Conservation (phyloP, 371 early-diverging fungal genomes). For the Zychaea mexicana region DNA sequence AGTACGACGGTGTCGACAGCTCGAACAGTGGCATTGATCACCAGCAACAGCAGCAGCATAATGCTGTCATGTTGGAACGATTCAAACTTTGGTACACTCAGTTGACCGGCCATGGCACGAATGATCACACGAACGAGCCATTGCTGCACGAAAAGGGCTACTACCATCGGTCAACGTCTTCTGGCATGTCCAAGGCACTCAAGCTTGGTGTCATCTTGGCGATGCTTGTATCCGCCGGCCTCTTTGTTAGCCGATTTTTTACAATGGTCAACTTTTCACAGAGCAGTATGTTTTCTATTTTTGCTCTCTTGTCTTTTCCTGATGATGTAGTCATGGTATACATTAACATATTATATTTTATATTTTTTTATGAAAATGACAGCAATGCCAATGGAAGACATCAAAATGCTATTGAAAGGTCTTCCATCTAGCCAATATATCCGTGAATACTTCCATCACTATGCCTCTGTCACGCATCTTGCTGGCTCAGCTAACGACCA, state of each 20-base stretch:
- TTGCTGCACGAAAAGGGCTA: neutral
- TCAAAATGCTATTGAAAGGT: conserved; percentile 25
- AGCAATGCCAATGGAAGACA: conserved; percentile 17
- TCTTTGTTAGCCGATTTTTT: conserved; percentile 11
- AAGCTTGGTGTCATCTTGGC: neutral
- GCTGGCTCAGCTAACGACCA: conserved; percentile 49
- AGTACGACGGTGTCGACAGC: neutral
- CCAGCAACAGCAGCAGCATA: neutral
- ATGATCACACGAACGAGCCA: neutral
- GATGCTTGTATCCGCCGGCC: neutral
- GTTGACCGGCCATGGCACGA: neutral
- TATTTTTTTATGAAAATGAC: too few relatives aligned
- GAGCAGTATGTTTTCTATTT: conserved; percentile 5
- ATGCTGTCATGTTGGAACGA: conserved; percentile 4
- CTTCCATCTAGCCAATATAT: conserved; percentile 25
- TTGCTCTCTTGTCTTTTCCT: too few relatives aligned
- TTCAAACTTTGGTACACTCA: conserved; percentile 6
- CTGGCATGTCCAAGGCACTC: neutral
- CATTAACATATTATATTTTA: neutral
- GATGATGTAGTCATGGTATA: neutral
- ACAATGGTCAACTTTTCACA: neutral
- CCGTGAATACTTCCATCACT: conserved; percentile 43
- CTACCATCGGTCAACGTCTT: neutral
- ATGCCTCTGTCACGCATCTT: conserved; percentile 55
- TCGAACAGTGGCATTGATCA: neutral